These are phyloP conservation scores for Pisolithus thermaeus DNA, from an alignment of 1,284 basidiomycete species.

Conservation along the genomic window DNA sequence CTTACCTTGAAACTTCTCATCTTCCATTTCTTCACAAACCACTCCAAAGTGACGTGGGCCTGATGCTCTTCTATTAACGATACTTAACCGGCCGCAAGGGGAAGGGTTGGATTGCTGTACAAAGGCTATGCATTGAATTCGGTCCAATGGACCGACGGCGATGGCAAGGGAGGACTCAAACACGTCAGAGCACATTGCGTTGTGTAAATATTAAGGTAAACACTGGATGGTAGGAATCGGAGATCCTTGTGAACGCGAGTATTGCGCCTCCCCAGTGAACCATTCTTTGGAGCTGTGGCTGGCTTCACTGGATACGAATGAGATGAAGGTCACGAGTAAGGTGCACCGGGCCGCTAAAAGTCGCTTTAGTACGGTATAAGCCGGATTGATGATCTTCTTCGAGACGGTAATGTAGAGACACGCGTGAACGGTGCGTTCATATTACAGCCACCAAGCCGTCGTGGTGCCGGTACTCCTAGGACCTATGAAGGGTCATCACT, in stretches of 20 bases:
- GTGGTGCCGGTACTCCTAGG: not conserved
- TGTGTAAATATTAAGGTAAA: too few relatives aligned
- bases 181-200: too few relatives aligned
- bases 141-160: not conserved
- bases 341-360: not conserved
- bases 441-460: conserved; percentile 3
- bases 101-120: not conserved
- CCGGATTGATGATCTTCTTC: not conserved
- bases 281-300: not conserved
- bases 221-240: not conserved
- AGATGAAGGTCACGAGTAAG: not conserved
- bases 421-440: conserved; percentile 18
- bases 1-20: not conserved
- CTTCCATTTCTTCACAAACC: not conserved
- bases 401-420: conserved; percentile 13
- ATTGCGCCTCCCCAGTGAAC: not conserved
- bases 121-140: not conserved
- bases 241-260: not conserved
- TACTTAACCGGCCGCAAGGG: not conserved
- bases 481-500: too few relatives aligned
- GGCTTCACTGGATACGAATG: not conserved
- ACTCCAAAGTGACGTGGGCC: not conserved
- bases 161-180: too few relatives aligned
- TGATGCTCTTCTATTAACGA: not conserved
- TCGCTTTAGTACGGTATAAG: not conserved